Conservation (phyloP, 805 yeast species). For the Cyberlindnera mississippiensis region DNA sequence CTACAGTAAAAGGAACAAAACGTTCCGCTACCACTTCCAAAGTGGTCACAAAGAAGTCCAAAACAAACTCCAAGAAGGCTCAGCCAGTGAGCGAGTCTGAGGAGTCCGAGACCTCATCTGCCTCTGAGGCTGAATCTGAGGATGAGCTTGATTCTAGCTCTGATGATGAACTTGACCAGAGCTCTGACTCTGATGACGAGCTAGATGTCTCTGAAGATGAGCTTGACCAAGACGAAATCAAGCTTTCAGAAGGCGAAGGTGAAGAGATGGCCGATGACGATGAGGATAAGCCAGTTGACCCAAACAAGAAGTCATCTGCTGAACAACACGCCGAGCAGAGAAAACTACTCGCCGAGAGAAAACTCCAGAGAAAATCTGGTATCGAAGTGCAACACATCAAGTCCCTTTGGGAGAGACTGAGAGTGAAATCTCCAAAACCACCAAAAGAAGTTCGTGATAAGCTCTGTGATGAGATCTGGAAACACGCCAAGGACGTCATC, state of each 20-base stretch:
- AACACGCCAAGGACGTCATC: constrained; percentile 67
- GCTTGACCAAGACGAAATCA: constrained; percentile 22
- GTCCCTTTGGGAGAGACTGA: constrained; percentile 82
- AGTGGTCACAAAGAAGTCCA: constrained; percentile 19
- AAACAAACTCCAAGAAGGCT: constrained; percentile 18
- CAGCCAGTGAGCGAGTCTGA: constrained; percentile 26
- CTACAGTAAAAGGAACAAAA: constrained; percentile 21
- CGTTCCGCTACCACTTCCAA: constrained; percentile 15
- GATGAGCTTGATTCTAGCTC: constrained; percentile 21
- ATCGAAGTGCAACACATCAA: constrained; percentile 80
- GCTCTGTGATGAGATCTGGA: constrained; percentile 83
- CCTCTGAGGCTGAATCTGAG: constrained; percentile 30
- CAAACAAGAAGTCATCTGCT: constrained; percentile 45
- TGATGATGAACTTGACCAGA: constrained; percentile 21
- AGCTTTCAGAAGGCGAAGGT: constrained; percentile 1
- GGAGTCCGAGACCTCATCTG: constrained; percentile 24
- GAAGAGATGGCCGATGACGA: constrained; percentile 4
- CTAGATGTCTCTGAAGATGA: constrained; percentile 28
- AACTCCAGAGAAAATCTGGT: constrained; percentile 85
- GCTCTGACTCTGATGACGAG: constrained; percentile 20
- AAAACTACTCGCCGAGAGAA: constrained; percentile 73
- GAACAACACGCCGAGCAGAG: constrained; percentile 84
- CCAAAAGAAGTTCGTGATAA: constrained; percentile 74
- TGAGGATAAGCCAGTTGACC: constrained; percentile 12
- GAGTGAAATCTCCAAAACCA: constrained; percentile 79